Evolutionary conservation across 2,329 filamentous ascomycete genomes (phyloP), one percentile per base, ranked within the genome.

Genomic region (Scolecobasidium constrictum): DNA sequence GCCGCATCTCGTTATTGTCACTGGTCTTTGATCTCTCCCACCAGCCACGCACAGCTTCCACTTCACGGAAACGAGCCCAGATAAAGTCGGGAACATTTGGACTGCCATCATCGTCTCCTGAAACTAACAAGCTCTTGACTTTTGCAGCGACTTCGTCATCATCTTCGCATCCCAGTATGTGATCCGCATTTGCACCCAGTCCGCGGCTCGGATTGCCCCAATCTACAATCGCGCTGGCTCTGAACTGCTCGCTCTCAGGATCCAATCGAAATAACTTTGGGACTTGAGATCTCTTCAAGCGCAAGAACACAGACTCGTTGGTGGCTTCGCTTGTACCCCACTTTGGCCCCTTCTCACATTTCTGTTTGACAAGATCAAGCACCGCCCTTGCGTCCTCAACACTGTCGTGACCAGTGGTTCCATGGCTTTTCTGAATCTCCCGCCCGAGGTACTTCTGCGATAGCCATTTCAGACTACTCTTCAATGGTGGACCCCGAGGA

Each of bases 321-420:
- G 79, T 80, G 2, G 78, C 73, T 35, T 94, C 86, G 39, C 77
- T 77, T 0, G 81, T 82, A 26, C 86, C 92, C 85, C 88, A 98
- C 18, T 70, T 64, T 49, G 83, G 84, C 33, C 92, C 92, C 62
- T 85, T 92, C 60, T 96, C 88, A 59, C 90, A 95, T 61, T 98
- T 98, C 56, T 90, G 81, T 62, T 92, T 94, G 38, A 96, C 78
- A 2, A 98, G 79, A 54, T 96, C 88, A 12, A 98, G 78, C 49
- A 87, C 93, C 3, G 92, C 87, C 50, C 75, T 80, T 12, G 92
- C 87, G 59, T 98, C 92, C 61, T 98, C 92, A 48, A 94, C 74
- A 46, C 85, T 92, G 68, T 96, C 82, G 58, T 98, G 92, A 13
- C 92, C 92, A 13, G 71, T 69, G 13, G 69, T 68, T 40, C 82